Evolutionary conservation across 2,329 filamentous ascomycete genomes (phyloP), one percentile per base, ranked within the genome.

Genomic region (Elsinoe ampelina): DNA sequence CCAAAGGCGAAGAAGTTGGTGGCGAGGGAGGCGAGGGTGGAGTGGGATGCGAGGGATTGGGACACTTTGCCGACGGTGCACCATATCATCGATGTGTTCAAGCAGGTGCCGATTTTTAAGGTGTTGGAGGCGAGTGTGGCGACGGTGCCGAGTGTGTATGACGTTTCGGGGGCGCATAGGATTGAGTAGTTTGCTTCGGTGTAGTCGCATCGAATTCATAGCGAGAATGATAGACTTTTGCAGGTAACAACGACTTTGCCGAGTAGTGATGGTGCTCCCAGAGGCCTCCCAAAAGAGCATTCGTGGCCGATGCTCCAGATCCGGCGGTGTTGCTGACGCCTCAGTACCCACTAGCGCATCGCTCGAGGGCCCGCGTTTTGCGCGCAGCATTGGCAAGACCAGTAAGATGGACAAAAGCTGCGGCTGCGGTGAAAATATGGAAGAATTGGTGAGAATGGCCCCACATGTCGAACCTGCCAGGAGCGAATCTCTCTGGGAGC

Each of bases 361-460:
- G 17, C 5, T 35, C 48, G 34, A 52, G 26, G 20, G 17, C 11
- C 6, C 15, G 36, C 10, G 48, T 52, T 11, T 52, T 52, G 1
- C 19, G 15, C 4, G 36, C 13, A n/a, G 48, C 48, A 26, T 39
- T 52, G 7, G 48, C 19, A 4, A 52, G 48, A 3, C 48, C 48
- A 2, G 34, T 34, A 10, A 52, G 17, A 39, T 52, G 48, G 54
- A 83, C 84, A 59, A 96, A 75, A 75, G 97, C 93, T 20, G 85
- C 81, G 1, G 81, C 79, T 0, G 89, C 92, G 0, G 93, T 93
- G 60, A 90, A 71, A 12, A 97, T 76, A 73, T 98, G 93, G 70
- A 98, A 98, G 61, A 97, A 86, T 73, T 98, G 93, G 71, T 98
- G 93, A 17, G 90, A 95, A 68, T 85, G 91, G 36, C 92, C 92